Conservation (phyloP, 352 stramenopile species). For the Pythium biforme region DNA sequence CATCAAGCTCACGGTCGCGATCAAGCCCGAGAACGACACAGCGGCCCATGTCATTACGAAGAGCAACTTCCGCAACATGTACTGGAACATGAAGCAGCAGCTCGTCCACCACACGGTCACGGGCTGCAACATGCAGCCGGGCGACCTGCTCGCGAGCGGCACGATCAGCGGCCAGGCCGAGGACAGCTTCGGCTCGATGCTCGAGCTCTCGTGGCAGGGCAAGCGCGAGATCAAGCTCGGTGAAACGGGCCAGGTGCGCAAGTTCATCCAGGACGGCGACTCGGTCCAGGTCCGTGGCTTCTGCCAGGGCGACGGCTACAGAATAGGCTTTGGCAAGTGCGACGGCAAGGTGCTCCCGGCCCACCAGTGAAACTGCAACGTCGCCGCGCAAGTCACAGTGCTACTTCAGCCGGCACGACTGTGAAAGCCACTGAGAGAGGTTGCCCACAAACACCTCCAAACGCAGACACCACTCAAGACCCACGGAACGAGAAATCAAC, state of each 20-base stretch:
- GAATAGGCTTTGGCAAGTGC: conserved; percentile 95
- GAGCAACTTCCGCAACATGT: conserved; percentile 96
- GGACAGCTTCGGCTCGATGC: conserved; percentile 92
- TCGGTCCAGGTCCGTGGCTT: conserved; percentile 91
- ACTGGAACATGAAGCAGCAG: conserved; percentile 98
- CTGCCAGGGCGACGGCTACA: conserved; percentile 88
- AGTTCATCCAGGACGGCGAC: conserved; percentile 96
- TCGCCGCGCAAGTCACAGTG: too few relatives aligned
- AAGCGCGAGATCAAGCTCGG: conserved; percentile 74
- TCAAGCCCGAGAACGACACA: conserved; percentile 59
- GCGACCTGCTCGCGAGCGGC: conserved; percentile 93
- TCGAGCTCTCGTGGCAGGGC: conserved; percentile 96
- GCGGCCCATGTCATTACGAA: conserved; percentile 75
- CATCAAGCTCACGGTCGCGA: conserved; percentile 79
- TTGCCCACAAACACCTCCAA: too few relatives aligned
- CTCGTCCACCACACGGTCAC: conserved; percentile 97
- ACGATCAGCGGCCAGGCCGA: conserved; percentile 93
- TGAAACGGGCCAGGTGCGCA: conserved; percentile 74
- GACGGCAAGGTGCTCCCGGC: conserved; percentile 90
- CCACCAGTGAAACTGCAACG: conserved; percentile 59
- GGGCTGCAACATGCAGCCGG: conserved; percentile 95
- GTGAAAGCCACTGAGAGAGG: neutral
- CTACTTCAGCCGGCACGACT: neutral
- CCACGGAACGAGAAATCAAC: too few relatives aligned
- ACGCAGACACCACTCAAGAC: too few relatives aligned